A percentile compares a stretch with the other conserved stretches of the same genome.
Conservation (phyloP, 169 alveolate genomes). For the Cryptosporidium tyzzeri region DNA sequence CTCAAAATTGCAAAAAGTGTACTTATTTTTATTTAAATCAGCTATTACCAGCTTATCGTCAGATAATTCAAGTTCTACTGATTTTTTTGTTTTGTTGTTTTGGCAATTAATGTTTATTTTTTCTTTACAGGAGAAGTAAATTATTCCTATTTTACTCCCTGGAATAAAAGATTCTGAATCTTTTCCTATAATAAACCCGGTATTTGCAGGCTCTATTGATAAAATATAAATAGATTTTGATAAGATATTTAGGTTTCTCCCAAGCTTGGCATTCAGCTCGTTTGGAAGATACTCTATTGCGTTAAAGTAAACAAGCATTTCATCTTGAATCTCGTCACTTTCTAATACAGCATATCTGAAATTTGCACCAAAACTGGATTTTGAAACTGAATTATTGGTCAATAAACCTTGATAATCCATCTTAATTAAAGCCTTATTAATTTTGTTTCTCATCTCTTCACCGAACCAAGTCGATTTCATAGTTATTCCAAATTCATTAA, state of each 20-base stretch:
- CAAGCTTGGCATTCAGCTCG: conserved; percentile 52
- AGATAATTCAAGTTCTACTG: conserved; percentile 41
- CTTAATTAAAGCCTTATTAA: not conserved
- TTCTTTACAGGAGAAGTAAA: conserved; percentile 35
- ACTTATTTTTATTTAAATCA: conserved; percentile 39
- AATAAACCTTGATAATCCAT: conserved; percentile 63
- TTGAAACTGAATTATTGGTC: not conserved
- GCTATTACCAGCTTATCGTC: conserved; percentile 34
- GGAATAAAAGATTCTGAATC: conserved; percentile 36
- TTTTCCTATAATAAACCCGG: conserved; percentile 5
- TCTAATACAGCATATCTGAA: conserved; percentile 25
- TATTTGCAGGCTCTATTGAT: conserved; percentile 20
- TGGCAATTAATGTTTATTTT: conserved; percentile 4
- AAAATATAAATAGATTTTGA: conserved; percentile 21
- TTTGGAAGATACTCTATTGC: conserved; percentile 20
- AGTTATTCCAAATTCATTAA: conserved; percentile 38
- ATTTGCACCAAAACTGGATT: not conserved
- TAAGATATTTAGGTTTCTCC: not conserved
- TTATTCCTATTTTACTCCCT: conserved; percentile 49
- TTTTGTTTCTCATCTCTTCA: conserved; percentile 19
- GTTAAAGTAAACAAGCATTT: conserved; percentile 21
- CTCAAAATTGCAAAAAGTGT: conserved; percentile 7
- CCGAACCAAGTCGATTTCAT: conserved; percentile 41
- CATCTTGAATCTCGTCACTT: conserved; percentile 33
- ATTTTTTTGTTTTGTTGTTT: conserved; percentile 21